Evolutionary conservation across 345 rosid genomes (phyloP).

Genomic region (Boechera stricta): DNA sequence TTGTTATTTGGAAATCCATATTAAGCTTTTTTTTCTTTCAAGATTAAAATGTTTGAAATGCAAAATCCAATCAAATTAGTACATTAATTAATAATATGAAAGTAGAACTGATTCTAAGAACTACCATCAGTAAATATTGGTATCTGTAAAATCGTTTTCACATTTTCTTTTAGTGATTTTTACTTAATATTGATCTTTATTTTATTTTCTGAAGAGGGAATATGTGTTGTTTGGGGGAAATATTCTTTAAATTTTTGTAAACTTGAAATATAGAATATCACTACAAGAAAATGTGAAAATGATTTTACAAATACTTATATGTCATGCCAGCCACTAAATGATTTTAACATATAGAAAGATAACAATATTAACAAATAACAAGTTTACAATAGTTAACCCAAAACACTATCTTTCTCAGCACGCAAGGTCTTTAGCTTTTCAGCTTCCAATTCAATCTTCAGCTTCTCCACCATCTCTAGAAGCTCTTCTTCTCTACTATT

Average conservation of each 20-base stretch:
- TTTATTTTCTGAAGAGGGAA: background rate
- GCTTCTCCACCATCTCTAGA: conserved; percentile 52
- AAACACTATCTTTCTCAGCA: conserved; percentile 40
- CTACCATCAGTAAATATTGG: background rate
- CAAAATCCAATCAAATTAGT: background rate
- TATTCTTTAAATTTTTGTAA: too few relatives aligned
- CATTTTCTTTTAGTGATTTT: background rate
- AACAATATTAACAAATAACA: conserved; percentile 4
- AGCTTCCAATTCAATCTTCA: conserved; percentile 54
- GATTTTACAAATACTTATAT: too few relatives aligned
- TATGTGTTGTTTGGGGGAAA: too few relatives aligned
- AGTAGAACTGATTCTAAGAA: background rate
- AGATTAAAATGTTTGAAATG: background rate
- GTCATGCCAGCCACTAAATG: background rate
- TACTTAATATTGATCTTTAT: background rate
- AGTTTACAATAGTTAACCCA: conserved; percentile 16
- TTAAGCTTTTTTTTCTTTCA: background rate
- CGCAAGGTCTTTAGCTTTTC: conserved; percentile 41
- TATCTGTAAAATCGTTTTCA: background rate
- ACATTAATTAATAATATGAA: background rate
- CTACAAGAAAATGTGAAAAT: too few relatives aligned
- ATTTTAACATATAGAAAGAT: background rate
- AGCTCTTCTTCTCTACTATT: conserved; percentile 57
- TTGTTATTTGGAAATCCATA: background rate
- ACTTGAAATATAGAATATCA: too few relatives aligned